phyloP scores from a whole-genome alignment of 116 monocot species.

The Posidonia oceanica region DNA sequence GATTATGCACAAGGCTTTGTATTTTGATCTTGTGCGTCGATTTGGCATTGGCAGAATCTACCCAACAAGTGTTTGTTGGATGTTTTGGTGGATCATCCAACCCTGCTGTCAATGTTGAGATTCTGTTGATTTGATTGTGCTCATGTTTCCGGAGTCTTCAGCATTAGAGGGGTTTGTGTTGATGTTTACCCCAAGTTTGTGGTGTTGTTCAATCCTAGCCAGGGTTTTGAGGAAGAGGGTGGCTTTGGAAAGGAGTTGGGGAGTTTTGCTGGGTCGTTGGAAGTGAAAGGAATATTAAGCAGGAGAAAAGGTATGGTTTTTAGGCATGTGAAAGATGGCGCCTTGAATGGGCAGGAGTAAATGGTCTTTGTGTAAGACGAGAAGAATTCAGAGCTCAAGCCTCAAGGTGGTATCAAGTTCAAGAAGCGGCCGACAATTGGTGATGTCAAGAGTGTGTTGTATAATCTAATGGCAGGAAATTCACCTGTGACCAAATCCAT shows the following conservation, averaged over 20 bases:
- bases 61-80: conserved; percentile 2
- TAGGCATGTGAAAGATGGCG: conserved; percentile 45
- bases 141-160: conserved; percentile 40
- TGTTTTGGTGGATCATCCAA: neutral
- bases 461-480: conserved; percentile 81
- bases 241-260: conserved; percentile 15
- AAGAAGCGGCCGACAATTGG: conserved; percentile 61
- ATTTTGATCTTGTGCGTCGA: conserved; percentile 5
- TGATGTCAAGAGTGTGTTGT: conserved; percentile 83
- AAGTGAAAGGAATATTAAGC: conserved; percentile 77
- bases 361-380: conserved; percentile 47
- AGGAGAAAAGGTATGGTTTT: conserved; percentile 67
- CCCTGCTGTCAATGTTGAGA: conserved; percentile 14
- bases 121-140: conserved; percentile 53
- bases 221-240: conserved; percentile 72
- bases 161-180: conserved; percentile 31
- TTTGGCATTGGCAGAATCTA: neutral
- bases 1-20: neutral
- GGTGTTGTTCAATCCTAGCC: conserved; percentile 78
- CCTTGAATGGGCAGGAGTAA: conserved; percentile 24
- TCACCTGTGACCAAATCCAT: conserved; percentile 88
- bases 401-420: conserved; percentile 73
- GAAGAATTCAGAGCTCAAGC: conserved; percentile 9
- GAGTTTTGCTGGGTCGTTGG: conserved; percentile 66
- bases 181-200: conserved; percentile 48